These are phyloP conservation scores for Mrakia gelida DNA, from an alignment of 768 basidiomycete species.

Conservation along the genomic window DNA sequence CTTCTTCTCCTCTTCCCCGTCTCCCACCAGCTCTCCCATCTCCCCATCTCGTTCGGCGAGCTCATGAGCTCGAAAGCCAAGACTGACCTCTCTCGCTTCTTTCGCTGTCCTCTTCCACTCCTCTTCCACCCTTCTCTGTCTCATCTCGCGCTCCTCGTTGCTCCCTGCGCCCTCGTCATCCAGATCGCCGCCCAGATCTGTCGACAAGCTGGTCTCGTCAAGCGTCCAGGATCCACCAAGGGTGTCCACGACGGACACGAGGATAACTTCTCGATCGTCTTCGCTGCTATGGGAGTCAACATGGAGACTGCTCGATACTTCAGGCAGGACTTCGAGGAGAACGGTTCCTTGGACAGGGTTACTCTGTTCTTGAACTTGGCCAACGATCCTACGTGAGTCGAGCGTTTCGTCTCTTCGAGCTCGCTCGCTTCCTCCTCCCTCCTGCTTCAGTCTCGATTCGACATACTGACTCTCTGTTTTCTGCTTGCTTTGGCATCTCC, in stretches of 20 bases:
- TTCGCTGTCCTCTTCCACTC: background rate
- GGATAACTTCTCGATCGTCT: slow-evolving; percentile 99
- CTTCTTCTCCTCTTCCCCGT: slow-evolving; percentile 26
- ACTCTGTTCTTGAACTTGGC: slow-evolving; percentile 98
- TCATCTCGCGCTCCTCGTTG: slow-evolving; percentile 26
- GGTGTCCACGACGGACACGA: slow-evolving; percentile 98
- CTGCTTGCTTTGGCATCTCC: slow-evolving; percentile 2
- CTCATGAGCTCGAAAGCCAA: background rate
- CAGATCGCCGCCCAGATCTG: slow-evolving; percentile 99
- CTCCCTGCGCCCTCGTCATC: slow-evolving; percentile 9
- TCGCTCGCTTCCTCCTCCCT: background rate
- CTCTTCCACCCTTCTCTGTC: slow-evolving; percentile 5
- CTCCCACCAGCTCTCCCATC: slow-evolving; percentile 20
- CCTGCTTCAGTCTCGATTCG: background rate
- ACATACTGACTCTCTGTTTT: background rate
- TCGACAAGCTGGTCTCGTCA: slow-evolving; percentile 96
- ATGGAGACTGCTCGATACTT: slow-evolving; percentile 99
- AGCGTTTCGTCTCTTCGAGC: background rate
- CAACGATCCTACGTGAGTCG: slow-evolving; percentile 79
- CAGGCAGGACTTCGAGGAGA: slow-evolving; percentile 99
- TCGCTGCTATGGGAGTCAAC: slow-evolving; percentile 99
- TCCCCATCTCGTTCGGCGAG: slow-evolving; percentile 17
- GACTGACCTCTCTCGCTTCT: background rate
- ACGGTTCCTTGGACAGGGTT: slow-evolving; percentile 92
- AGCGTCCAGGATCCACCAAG: slow-evolving; percentile 76